Percentiles rank a stretch among this genome's conserved stretches.
These are phyloP conservation scores for Nidularia pulvinata DNA, from an alignment of 768 basidiomycete genomes.

Conservation along the genomic window DNA sequence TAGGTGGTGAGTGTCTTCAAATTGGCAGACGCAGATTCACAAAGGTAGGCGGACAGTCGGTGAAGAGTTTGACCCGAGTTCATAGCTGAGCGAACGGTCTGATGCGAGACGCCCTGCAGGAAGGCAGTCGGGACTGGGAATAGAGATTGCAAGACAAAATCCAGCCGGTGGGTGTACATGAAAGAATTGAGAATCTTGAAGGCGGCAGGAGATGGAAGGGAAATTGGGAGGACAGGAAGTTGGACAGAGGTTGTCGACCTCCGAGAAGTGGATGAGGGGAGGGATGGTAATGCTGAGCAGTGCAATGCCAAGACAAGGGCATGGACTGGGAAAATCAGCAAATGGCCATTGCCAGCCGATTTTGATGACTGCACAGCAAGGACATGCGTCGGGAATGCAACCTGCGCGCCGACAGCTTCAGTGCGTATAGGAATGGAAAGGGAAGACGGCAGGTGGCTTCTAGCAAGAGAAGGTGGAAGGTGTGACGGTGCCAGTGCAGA, in stretches of 20 bases:
- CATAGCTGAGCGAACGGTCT: conserved; percentile 39
- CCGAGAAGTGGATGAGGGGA: conserved; percentile 35
- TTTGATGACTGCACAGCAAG: conserved; percentile 55
- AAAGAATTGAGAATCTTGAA: conserved; percentile 66
- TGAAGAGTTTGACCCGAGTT: conserved; percentile 52
- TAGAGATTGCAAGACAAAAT: conserved; percentile 57
- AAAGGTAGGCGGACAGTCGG: conserved; percentile 52
- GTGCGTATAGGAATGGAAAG: conserved; percentile 46
- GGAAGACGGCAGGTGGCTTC: conserved; percentile 58
- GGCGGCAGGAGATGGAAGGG: conserved; percentile 69
- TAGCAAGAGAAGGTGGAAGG: conserved; percentile 65
- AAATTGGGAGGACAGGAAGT: conserved; percentile 71
- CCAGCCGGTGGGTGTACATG: conserved; percentile 68
- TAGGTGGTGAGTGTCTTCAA: conserved; percentile 47
- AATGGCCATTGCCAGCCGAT: conserved; percentile 35
- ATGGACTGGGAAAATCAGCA: conserved; percentile 61
- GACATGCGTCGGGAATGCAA: conserved; percentile 51
- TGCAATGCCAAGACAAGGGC: conserved; percentile 60
- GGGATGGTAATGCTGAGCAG: conserved; percentile 54
- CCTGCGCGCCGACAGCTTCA: conserved; percentile 16
- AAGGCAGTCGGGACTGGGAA: conserved; percentile 56
- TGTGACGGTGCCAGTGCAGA: conserved; percentile 51
- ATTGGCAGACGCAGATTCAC: conserved; percentile 40
- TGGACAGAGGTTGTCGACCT: conserved; percentile 26
- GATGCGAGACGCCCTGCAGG: conserved; percentile 39